phyloP scores from a whole-genome alignment of 306 rosid genomes.

The Pueraria montana region DNA sequence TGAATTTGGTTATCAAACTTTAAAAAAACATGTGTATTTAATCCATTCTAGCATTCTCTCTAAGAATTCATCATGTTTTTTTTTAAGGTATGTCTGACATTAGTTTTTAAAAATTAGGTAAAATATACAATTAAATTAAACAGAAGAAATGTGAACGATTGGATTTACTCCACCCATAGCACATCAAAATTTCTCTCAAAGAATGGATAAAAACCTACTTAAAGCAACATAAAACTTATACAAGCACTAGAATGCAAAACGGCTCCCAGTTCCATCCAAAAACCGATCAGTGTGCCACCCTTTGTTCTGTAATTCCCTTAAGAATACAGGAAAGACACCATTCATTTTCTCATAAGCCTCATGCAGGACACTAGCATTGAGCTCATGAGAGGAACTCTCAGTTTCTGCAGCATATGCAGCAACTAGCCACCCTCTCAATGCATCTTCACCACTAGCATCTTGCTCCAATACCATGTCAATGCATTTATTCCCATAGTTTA shows the following conservation, averaged over 20 bases:
- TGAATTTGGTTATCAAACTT: no score
- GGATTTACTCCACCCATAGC: conserved; percentile 17
- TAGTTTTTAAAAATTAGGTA: neutral
- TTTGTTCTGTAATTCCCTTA: conserved; percentile 75
- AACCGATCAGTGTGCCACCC: conserved; percentile 99
- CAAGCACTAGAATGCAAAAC: conserved; percentile 63
- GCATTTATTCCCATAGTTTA: conserved; percentile 61
- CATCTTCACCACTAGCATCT: conserved; percentile 90
- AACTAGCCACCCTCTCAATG: conserved; percentile 94
- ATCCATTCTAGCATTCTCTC: no score
- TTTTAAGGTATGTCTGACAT: neutral
- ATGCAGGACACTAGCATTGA: conserved; percentile 51
- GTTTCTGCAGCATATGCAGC: conserved; percentile 76
- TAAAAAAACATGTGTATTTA: no score
- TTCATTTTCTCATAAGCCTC: conserved; percentile 87
- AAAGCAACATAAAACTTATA: conserved; percentile 11
- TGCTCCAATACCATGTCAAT: conserved; percentile 85
- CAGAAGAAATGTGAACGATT: neutral
- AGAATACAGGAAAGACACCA: conserved; percentile 65
- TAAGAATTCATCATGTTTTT: no score
- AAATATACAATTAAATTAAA: conserved; percentile 7
- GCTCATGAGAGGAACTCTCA: conserved; percentile 57
- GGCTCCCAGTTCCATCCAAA: conserved; percentile 84
- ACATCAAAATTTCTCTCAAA: conserved; percentile 32
- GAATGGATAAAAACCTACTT: conserved; percentile 31